Percentiles rank a stretch among this genome's conserved stretches.
phyloP scores from a whole-genome alignment of 2,329 filamentous ascomycete species.

The Ophiostoma ips region DNA sequence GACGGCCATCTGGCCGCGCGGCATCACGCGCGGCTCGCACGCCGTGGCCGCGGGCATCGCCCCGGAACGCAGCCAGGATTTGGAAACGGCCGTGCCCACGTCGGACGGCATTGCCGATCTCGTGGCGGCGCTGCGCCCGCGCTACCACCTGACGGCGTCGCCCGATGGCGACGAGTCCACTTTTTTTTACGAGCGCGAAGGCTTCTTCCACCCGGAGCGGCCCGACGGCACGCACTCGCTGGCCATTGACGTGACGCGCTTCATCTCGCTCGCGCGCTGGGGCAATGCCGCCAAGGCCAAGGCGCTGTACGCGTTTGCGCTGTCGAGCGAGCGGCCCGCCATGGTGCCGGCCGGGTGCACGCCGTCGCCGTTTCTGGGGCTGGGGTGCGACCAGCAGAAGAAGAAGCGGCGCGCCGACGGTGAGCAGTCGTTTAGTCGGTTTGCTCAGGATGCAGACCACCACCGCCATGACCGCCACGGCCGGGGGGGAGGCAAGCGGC shows the following conservation, averaged over 20 bases:
- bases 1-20: conserved; percentile 73
- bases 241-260: conserved; percentile 57
- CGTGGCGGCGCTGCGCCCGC: conserved; percentile 66
- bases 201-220: conserved; percentile 57
- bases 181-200: conserved; percentile 80
- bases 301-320: conserved; percentile 62
- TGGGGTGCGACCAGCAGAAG: neutral
- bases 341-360: conserved; percentile 59
- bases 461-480: conserved; percentile 21
- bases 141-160: conserved; percentile 64
- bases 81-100: neutral
- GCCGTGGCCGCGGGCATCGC: conserved; percentile 36
- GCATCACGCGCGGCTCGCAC: conserved; percentile 55
- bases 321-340: conserved; percentile 49
- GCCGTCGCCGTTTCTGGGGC: conserved; percentile 62
- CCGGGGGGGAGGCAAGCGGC: conserved; percentile 26
- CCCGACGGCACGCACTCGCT: conserved; percentile 28
- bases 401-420: conserved; percentile 18
- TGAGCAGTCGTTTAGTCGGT: conserved; percentile 35
- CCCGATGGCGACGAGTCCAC: conserved; percentile 21
- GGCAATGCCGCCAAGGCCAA: conserved; percentile 68
- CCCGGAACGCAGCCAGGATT: conserved; percentile 27
- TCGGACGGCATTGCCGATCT: conserved; percentile 63
- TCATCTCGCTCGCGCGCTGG: conserved; percentile 74
- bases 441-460: conserved; percentile 24